Evolutionary conservation across 2,329 filamentous ascomycete genomes (phyloP), one percentile per base, ranked within the genome.

Genomic region (Aspergillus sergii): DNA sequence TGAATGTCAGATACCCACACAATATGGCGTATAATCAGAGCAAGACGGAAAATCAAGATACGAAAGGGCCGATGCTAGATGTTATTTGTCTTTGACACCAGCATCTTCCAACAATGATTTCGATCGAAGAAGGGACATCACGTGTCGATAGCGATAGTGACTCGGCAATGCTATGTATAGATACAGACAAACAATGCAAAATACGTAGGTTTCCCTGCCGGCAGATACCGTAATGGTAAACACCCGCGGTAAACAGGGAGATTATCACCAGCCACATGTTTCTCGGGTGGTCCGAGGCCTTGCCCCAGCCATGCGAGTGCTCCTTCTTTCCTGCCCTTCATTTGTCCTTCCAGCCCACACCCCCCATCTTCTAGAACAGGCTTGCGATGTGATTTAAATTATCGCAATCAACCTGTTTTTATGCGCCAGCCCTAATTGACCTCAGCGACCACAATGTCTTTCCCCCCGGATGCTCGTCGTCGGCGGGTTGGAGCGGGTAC

Each of bases 251-350:
- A 71, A 69, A 68, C 60, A 64, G 59, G 23, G 45, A 14, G 7
- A 19, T 23, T 61, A 61, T 68, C 69, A 71, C 76, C 77, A 79
- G 77, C 77, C 78, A 79, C 77, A 78, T 78, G 76, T 75, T 78
- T 75, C 69, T 71, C 63, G 63, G 61, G 65, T 66, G 66, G 63
- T 69, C 76, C 77, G 77, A 79, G 77, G 76, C 72, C 48, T 51
- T 51, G 28, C 28, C 68, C 69, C 67, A 73, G 67, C 60, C 70
- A 62, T 66, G 66, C 64, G 68, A 65, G 61, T 65, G 59, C 51
- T 64, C 64, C 64, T 67, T 66, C 67, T 67, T 66, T 69, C 66
- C 63, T 61, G 65, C 63, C 60, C 56, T 30, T 58, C n/a, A 41
- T 55, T 43, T 34, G 59, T 50, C 32, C 56, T 58, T 60, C 63